Evolutionary conservation across 495 filamentous ascomycete species (phyloP).

Genomic region (Penicilliopsis zonata): DNA sequence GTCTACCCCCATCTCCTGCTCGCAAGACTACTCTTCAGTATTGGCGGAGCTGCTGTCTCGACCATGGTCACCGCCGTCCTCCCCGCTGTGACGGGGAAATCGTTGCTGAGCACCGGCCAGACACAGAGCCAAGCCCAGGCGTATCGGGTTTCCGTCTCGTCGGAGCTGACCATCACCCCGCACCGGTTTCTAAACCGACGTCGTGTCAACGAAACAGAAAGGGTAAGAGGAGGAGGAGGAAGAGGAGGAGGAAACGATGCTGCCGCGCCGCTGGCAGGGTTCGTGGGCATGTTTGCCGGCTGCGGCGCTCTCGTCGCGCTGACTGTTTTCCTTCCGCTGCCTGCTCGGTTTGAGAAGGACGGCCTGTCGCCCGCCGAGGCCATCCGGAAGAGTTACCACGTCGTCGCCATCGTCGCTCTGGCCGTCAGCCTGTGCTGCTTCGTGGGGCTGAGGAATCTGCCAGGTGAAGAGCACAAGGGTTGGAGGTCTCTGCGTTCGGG

Average conservation of each 20-base stretch:
- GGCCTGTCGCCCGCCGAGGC: constrained; percentile 56
- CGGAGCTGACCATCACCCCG: constrained; percentile 52
- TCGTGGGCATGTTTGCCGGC: constrained; percentile 86
- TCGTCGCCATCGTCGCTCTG: constrained; percentile 62
- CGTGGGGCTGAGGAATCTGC: constrained; percentile 66
- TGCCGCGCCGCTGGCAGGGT: constrained; percentile 54
- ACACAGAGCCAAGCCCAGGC: constrained; percentile 5
- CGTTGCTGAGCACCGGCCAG: too few species aligned
- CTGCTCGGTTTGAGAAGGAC: constrained; percentile 56
- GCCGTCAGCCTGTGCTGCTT: constrained; percentile 62
- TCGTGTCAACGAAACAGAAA: constrained; percentile 2
- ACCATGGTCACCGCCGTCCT: constrained; percentile 98
- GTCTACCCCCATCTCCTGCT: constrained; percentile 85
- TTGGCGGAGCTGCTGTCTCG: constrained; percentile 82
- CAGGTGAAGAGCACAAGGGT: constrained; percentile 67
- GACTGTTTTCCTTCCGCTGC: constrained; percentile 70
- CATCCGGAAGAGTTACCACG: constrained; percentile 71
- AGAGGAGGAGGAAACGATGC: constrained; percentile 4
- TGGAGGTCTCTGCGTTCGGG: constrained; percentile 35
- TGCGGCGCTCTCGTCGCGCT: constrained; percentile 83
- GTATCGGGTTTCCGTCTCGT: constrained; percentile 40
- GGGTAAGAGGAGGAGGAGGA: too few species aligned
- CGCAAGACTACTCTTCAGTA: constrained; percentile 74
- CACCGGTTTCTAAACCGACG: constrained; percentile 23
- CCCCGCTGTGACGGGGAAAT: constrained; percentile 61